Evolutionary conservation across 345 rosid genomes (phyloP).

Genomic region (Acer saccharum): DNA sequence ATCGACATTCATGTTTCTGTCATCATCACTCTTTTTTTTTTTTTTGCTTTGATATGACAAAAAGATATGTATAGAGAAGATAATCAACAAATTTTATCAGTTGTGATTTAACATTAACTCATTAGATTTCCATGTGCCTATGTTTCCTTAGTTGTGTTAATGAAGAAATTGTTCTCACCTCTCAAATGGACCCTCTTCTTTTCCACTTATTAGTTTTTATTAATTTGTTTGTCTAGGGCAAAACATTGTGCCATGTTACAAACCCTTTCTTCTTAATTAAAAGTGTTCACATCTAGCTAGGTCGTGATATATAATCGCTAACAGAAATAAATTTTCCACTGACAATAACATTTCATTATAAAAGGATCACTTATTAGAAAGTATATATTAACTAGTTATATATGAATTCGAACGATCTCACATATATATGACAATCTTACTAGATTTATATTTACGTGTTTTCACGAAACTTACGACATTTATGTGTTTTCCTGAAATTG

Average conservation of each 20-base stretch:
- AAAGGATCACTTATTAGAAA: neutral
- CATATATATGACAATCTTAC: no score
- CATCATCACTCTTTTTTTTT: conserved; percentile 20
- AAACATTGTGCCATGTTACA: conserved; percentile 24
- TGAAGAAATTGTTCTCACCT: conserved; percentile 37
- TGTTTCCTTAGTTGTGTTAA: conserved; percentile 37
- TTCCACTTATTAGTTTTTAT: neutral
- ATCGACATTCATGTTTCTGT: conserved; percentile 19
- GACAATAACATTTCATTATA: neutral
- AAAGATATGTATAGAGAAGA: conserved; percentile 1
- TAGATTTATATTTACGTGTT: no score
- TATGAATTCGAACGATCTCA: neutral
- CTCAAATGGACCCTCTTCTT: neutral
- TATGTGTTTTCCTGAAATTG: no score
- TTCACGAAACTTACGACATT: no score
- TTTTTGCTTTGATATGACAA: conserved; percentile 35
- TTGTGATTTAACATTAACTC: conserved; percentile 35
- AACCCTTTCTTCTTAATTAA: neutral
- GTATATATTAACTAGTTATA: neutral
- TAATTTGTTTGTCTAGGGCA: neutral
- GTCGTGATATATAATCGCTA: neutral
- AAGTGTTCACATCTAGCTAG: neutral
- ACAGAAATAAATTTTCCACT: neutral
- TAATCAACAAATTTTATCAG: neutral
- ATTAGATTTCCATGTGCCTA: conserved; percentile 44